These are phyloP conservation scores for Serendipita sp. DNA, from an alignment of 768 basidiomycete genomes.

Conservation along the genomic window DNA sequence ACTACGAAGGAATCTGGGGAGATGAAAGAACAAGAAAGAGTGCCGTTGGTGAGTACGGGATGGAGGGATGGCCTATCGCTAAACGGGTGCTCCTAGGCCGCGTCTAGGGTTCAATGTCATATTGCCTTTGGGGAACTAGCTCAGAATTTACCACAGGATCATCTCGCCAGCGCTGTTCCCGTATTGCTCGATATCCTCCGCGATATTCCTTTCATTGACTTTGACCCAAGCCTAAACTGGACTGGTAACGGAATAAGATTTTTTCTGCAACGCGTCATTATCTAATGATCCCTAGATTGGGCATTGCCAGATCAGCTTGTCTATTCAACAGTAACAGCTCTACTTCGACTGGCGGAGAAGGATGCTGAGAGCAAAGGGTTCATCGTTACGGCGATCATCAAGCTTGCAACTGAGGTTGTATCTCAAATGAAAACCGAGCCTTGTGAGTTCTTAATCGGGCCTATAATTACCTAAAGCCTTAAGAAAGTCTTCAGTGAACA, in stretches of 20 bases:
- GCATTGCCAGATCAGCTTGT: slow-evolving; percentile 74
- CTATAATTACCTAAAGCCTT: neutral
- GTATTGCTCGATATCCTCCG: slow-evolving; percentile 50
- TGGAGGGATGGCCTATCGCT: neutral
- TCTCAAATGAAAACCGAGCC: slow-evolving; percentile 35
- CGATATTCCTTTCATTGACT: slow-evolving; percentile 61
- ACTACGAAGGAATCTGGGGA: neutral
- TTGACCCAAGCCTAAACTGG: slow-evolving; percentile 67
- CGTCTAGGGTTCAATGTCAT: slow-evolving; percentile 59
- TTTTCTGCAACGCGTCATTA: neutral
- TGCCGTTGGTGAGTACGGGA: neutral
- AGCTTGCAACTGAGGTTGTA: slow-evolving; percentile 43
- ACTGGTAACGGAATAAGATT: slow-evolving; percentile 35
- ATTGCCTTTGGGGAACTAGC: slow-evolving; percentile 73
- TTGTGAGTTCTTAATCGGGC: slow-evolving; percentile 27
- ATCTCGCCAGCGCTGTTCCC: slow-evolving; percentile 38
- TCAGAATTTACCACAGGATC: slow-evolving; percentile 39
- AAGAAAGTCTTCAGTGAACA: slow-evolving; percentile 32
- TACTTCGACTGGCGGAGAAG: slow-evolving; percentile 46
- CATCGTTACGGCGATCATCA: slow-evolving; percentile 42
- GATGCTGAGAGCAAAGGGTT: slow-evolving; percentile 33
- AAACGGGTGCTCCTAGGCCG: slow-evolving; percentile 30
- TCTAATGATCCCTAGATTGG: slow-evolving; percentile 41
- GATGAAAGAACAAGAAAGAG: neutral
- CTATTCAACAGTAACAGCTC: slow-evolving; percentile 58